Percentiles rank a stretch among this genome's conserved stretches.
Evolutionary conservation across 2,329 filamentous ascomycete species (phyloP).

Genomic region (Myrmaecium sp.): DNA sequence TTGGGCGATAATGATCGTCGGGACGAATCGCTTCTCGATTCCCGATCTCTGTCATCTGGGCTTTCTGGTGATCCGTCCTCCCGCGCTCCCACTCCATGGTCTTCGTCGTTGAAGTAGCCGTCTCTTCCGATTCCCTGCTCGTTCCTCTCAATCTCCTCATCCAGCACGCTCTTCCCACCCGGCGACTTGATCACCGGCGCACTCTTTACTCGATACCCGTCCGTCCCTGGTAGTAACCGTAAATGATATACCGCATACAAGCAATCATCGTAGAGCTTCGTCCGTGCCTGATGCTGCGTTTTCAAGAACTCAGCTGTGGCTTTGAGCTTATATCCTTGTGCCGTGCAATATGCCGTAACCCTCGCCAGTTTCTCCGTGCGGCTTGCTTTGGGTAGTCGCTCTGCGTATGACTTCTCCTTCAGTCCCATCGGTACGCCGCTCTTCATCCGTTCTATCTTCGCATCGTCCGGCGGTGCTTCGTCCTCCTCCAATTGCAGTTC

Average conservation of each 20-base stretch:
- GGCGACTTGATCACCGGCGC: slow-evolving; percentile 85
- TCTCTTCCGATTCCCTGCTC: slow-evolving; percentile 80
- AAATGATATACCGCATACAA: slow-evolving; percentile 91
- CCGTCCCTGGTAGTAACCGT: slow-evolving; percentile 66
- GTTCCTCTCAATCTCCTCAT: slow-evolving; percentile 90
- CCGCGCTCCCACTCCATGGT: slow-evolving; percentile 29
- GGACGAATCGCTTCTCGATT: too few species aligned
- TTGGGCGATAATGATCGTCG: slow-evolving; percentile 14
- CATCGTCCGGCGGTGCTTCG: slow-evolving; percentile 47
- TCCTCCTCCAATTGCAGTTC: slow-evolving; percentile 38
- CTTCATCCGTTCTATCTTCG: slow-evolving; percentile 47
- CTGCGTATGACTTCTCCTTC: slow-evolving; percentile 76
- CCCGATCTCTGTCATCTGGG: slow-evolving; percentile 1
- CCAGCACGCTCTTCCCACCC: slow-evolving; percentile 79
- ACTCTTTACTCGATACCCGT: slow-evolving; percentile 77
- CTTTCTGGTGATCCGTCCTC: slow-evolving; percentile 9
- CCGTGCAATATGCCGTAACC: slow-evolving; percentile 91
- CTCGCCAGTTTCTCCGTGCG: slow-evolving; percentile 75
- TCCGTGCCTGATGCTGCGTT: slow-evolving; percentile 74
- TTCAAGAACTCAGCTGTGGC: slow-evolving; percentile 78
- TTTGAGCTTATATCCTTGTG: slow-evolving; percentile 80
- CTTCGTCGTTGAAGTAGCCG: slow-evolving; percentile 64
- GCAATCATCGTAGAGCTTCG: slow-evolving; percentile 95
- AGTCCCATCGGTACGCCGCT: slow-evolving; percentile 48
- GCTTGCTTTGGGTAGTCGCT: slow-evolving; percentile 75